These are phyloP conservation scores for Ambrosia hybrid DNA, from an alignment of 140 eudicot species.

Conservation along the genomic window DNA sequence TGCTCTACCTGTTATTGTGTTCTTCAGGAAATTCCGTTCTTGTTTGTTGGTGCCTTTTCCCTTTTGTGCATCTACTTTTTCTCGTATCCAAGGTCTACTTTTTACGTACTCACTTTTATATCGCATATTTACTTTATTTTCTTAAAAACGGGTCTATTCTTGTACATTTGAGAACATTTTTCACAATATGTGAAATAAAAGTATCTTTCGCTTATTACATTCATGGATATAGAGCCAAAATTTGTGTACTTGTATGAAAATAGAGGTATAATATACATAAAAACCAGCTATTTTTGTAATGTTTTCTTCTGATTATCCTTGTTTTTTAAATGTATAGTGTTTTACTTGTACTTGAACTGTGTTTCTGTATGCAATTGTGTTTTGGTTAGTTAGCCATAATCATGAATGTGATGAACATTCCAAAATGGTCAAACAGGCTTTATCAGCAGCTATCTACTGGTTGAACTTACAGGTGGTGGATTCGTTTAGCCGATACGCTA, in stretches of 20 bases:
- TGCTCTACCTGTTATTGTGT: neutral
- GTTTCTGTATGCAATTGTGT: neutral
- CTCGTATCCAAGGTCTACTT: neutral
- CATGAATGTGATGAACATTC: constrained; percentile 70
- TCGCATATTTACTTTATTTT: neutral
- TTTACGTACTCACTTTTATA: neutral
- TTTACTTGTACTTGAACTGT: neutral
- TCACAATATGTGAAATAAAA: neutral
- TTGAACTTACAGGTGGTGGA: constrained; percentile 99
- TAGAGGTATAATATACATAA: neutral
- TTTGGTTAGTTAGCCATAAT: constrained; percentile 28
- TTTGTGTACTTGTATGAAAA: neutral
- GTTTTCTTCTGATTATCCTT: neutral
- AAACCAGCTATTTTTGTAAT: neutral
- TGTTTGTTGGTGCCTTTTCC: too few species aligned
- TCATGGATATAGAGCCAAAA: neutral
- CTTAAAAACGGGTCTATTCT: neutral
- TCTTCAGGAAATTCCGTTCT: too few species aligned
- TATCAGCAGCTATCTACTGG: constrained; percentile 99
- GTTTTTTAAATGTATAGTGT: neutral
- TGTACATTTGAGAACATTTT: neutral
- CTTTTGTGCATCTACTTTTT: neutral
- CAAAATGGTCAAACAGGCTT: constrained; percentile 91
- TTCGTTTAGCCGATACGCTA: constrained; percentile 35
- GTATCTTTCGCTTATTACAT: neutral